These are phyloP conservation scores for Hyphodiscus hymeniophilus DNA, from an alignment of 495 filamentous ascomycete genomes.

Conservation along the genomic window DNA sequence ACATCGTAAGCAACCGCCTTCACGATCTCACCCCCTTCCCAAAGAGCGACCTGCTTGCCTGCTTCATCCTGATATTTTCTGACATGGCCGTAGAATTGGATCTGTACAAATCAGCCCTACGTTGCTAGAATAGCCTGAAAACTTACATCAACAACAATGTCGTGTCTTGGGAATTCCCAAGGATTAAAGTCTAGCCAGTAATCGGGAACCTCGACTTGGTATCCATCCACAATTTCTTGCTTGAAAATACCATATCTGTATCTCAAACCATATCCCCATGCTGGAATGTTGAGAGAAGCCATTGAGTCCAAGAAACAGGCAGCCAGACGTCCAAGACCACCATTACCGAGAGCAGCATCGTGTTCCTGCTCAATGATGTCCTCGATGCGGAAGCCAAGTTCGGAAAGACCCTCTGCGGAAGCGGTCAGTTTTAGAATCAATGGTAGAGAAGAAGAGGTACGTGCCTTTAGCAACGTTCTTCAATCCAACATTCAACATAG, in stretches of 20 bases:
- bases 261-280: slow-evolving; percentile 92
- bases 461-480: slow-evolving; percentile 76
- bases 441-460: neutral
- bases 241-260: slow-evolving; percentile 99
- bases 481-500: slow-evolving; percentile 89
- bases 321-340: slow-evolving; percentile 87
- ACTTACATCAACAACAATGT: slow-evolving; percentile 75
- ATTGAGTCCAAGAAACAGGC: slow-evolving; percentile 96
- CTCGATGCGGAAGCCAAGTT: slow-evolving; percentile 94
- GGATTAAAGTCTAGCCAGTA: slow-evolving; percentile 99
- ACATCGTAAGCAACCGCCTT: slow-evolving; percentile 93
- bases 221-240: slow-evolving; percentile 96
- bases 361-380: slow-evolving; percentile 93
- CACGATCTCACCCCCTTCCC: slow-evolving; percentile 92
- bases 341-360: slow-evolving; percentile 93
- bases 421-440: slow-evolving; percentile 1
- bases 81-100: slow-evolving; percentile 90
- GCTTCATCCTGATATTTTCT: slow-evolving; percentile 60
- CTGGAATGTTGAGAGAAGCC: slow-evolving; percentile 87
- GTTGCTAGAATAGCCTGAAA: neutral
- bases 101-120: slow-evolving; percentile 28
- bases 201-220: slow-evolving; percentile 94
- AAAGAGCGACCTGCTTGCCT: slow-evolving; percentile 62
- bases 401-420: slow-evolving; percentile 56
- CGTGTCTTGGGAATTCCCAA: slow-evolving; percentile 95